phyloP scores from a whole-genome alignment of 805 yeast genomes.

The Candida patagonica region DNA sequence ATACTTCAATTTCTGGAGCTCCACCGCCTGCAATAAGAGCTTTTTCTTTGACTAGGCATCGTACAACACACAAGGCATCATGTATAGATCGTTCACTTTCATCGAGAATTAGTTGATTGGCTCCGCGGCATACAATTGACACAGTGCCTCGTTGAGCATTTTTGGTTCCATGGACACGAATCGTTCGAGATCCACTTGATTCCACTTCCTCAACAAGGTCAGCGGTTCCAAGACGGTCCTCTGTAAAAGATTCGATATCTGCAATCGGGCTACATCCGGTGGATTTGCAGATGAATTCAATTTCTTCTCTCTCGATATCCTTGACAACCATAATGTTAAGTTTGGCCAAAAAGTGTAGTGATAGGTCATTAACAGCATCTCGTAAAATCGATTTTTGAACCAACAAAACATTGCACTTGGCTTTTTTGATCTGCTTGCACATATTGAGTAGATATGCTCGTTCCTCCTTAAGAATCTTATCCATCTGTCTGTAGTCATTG shows the following conservation, averaged over 20 bases:
- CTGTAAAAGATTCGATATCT: constrained; percentile 86
- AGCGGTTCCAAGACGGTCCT: constrained; percentile 85
- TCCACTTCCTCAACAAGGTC: constrained; percentile 89
- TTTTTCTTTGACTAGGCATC: constrained; percentile 80
- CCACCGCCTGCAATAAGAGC: constrained; percentile 98
- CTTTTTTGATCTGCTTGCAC: constrained; percentile 92
- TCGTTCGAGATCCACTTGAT: constrained; percentile 81
- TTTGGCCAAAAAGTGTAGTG: constrained; percentile 89
- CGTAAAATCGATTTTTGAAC: constrained; percentile 89
- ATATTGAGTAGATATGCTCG: constrained; percentile 89
- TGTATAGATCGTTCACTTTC: constrained; percentile 97
- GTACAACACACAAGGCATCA: constrained; percentile 90
- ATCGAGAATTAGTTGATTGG: constrained; percentile 80
- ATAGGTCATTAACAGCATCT: constrained; percentile 90
- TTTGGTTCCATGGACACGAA: constrained; percentile 44
- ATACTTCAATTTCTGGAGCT: constrained; percentile 90
- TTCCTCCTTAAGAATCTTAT: constrained; percentile 94
- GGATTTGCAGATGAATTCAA: constrained; percentile 79
- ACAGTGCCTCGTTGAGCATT: constrained; percentile 43
- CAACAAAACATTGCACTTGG: constrained; percentile 86
- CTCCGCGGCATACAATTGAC: constrained; percentile 90
- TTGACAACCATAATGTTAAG: constrained; percentile 88
- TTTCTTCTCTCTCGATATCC: constrained; percentile 93
- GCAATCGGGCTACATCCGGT: constrained; percentile 95
- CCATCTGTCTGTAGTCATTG: constrained; percentile 98